Evolutionary conservation across 495 filamentous ascomycete genomes (phyloP), one percentile per base, ranked within the genome.

Genomic region (Aspergillus nidulans): DNA sequence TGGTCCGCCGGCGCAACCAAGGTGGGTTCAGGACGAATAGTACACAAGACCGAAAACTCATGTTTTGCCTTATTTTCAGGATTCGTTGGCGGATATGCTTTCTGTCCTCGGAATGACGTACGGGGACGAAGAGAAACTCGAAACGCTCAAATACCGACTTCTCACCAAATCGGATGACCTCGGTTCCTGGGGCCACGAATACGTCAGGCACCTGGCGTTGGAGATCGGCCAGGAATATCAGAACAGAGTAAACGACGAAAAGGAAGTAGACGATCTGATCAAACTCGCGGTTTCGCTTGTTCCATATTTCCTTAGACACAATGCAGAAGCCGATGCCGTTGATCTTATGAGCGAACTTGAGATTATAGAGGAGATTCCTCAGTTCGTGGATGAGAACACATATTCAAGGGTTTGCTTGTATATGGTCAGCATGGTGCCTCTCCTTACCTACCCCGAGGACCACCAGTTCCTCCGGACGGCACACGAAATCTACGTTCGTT

Each of bases 101-200:
- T 97, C 94, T 6, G 92, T 99, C 19, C 87, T 99, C 51, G 94
- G 94, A 57, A 99, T 99, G 94, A 99, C 95, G 36, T 96, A 92
- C 70, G 94, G 92, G 49, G 94, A 97, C 61, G 95, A 97, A 70
- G 88, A 95, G 64, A 87, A 92, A 66, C 81, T 94, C 62, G 95
- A 97, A 69, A 95, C 92, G 32, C 81, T 99, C 56, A 97, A 95
- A 72, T 99, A 92, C 74, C 85, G 94, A 59, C 80, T 99, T 16
- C 81, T 96, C 28, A 85, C 92, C 23, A 92, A 92, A 40, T 90
- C 91, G 13, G 79, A 90, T 62, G 94, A 99, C 69, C 88, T 97
- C 65, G 90, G 87, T 38, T 95, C 92, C 10, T 99, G 94, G 94
- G 94, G 94, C 49, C 94, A 99, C 71, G 94, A 99, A 81, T 99